phyloP scores from a whole-genome alignment of 257 asterid genomes.

The Handroanthus guayacan region DNA sequence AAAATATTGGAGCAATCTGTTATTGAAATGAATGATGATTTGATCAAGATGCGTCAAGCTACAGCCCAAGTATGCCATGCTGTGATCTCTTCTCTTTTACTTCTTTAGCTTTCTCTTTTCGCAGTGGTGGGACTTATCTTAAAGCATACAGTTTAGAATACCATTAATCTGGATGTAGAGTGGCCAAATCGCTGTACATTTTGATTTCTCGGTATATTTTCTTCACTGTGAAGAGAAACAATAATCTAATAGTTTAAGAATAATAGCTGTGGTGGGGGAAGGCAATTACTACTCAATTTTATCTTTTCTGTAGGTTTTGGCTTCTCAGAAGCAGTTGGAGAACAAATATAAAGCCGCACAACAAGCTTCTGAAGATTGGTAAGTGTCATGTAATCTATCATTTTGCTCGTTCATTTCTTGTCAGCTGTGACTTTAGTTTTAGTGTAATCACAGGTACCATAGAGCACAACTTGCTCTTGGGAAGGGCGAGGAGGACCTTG shows the following conservation, averaged over 20 bases:
- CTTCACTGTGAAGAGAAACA: slow-evolving; percentile 13
- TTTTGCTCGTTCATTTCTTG: slow-evolving; percentile 29
- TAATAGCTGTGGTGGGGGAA: slow-evolving; percentile 18
- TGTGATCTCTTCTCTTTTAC: slow-evolving; percentile 26
- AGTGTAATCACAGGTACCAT: slow-evolving; percentile 74
- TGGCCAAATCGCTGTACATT: neutral
- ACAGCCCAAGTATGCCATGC: slow-evolving; percentile 83
- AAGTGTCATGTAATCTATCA: slow-evolving; percentile 33
- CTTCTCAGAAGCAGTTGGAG: slow-evolving; percentile 95
- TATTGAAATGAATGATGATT: slow-evolving; percentile 88
- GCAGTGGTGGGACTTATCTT: neutral
- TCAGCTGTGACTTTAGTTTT: slow-evolving; percentile 33
- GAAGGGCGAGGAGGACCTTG: slow-evolving; percentile 97
- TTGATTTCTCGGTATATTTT: neutral
- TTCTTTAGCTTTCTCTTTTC: slow-evolving; percentile 11
- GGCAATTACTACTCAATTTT: slow-evolving; percentile 25
- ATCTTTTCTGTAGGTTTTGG: slow-evolving; percentile 72
- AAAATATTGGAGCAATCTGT: slow-evolving; percentile 95
- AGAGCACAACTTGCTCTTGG: slow-evolving; percentile 96
- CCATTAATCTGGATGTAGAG: neutral
- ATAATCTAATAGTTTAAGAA: slow-evolving; percentile 8
- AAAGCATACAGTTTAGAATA: slow-evolving; percentile 8
- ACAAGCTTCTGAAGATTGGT: slow-evolving; percentile 97
- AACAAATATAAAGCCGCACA: slow-evolving; percentile 90
- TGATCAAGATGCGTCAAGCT: slow-evolving; percentile 97